Evolutionary conservation across 1,284 basidiomycete genomes (phyloP).

Genomic region (Ganoderma boninense): DNA sequence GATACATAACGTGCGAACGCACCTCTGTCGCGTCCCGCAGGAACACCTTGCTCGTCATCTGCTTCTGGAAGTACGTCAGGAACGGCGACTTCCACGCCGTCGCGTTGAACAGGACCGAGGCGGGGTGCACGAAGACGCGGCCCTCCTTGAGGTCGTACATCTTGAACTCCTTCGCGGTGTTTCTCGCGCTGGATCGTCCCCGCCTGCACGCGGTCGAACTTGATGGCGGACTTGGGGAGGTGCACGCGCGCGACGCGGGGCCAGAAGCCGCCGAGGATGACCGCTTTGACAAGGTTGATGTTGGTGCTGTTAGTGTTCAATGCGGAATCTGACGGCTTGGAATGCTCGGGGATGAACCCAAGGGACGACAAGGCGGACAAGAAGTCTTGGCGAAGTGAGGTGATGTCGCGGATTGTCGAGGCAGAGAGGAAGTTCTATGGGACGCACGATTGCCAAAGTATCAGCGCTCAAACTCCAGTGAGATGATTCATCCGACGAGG

Average conservation of each 20-base stretch:
- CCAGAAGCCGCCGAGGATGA: constrained; percentile 86
- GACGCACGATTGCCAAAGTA: background rate
- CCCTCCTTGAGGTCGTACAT: constrained; percentile 70
- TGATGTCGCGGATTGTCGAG: constrained; percentile 83
- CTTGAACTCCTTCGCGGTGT: constrained; percentile 82
- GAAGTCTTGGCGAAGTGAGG: constrained; percentile 83
- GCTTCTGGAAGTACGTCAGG: constrained; percentile 85
- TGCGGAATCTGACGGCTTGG: constrained; percentile 53
- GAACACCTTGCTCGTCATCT: constrained; percentile 87
- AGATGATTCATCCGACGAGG: background rate
- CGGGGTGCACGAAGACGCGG: constrained; percentile 86
- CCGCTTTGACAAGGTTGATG: constrained; percentile 80
- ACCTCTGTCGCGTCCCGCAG: constrained; percentile 91
- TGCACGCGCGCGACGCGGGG: constrained; percentile 80
- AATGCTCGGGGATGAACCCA: constrained; percentile 68
- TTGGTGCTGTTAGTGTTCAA: constrained; percentile 71
- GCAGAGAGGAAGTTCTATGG: constrained; percentile 84
- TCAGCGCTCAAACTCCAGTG: background rate
- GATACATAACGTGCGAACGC: constrained; percentile 9
- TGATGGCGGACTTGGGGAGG: constrained; percentile 77
- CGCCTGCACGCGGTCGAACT: constrained; percentile 84
- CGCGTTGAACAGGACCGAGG: constrained; percentile 83
- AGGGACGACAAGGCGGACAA: constrained; percentile 75
- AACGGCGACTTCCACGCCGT: constrained; percentile 82
- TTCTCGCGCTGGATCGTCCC: constrained; percentile 87